These are phyloP conservation scores for Breynia disticha DNA, from an alignment of 441 rosid species.

Conservation along the genomic window DNA sequence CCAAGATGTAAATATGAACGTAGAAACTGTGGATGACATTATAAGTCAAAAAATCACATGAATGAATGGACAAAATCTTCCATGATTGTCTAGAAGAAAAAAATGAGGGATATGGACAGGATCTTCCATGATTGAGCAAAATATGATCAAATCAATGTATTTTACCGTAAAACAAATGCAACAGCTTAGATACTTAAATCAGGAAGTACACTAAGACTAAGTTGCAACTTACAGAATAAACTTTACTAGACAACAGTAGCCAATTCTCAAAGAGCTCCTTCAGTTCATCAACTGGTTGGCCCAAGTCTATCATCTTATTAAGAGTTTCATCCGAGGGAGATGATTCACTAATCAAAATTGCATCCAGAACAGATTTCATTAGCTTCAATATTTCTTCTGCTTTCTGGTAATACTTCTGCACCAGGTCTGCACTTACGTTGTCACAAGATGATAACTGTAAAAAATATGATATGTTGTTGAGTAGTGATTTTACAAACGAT, in stretches of 20 bases:
- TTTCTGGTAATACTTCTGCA: conserved; percentile 47
- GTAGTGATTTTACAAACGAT: conserved; percentile 59
- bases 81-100: no score
- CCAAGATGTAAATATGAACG: no score
- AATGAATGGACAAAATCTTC: no score
- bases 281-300: conserved; percentile 51
- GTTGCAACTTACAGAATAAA: conserved; percentile 57
- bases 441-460: conserved; percentile 44
- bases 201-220: no score
- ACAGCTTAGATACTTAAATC: no score
- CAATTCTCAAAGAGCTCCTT: conserved; percentile 53
- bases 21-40: no score
- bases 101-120: no score
- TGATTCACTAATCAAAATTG: conserved; percentile 44
- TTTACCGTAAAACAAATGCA: no score
- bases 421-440: conserved; percentile 41
- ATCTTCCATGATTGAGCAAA: no score
- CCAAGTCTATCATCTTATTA: conserved; percentile 50
- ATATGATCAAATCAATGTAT: no score
- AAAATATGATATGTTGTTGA: conserved; percentile 47
- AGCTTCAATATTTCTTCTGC: conserved; percentile 65
- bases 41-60: no score
- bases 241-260: conserved; percentile 65
- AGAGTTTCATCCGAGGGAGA: conserved; percentile 49
- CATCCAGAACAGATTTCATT: conserved; percentile 69